A percentile compares a stretch with the other conserved stretches of the same genome.
These are phyloP conservation scores for Oropetium thomaeum DNA, from an alignment of 176 grass and related monocot species.

Conservation along the genomic window DNA sequence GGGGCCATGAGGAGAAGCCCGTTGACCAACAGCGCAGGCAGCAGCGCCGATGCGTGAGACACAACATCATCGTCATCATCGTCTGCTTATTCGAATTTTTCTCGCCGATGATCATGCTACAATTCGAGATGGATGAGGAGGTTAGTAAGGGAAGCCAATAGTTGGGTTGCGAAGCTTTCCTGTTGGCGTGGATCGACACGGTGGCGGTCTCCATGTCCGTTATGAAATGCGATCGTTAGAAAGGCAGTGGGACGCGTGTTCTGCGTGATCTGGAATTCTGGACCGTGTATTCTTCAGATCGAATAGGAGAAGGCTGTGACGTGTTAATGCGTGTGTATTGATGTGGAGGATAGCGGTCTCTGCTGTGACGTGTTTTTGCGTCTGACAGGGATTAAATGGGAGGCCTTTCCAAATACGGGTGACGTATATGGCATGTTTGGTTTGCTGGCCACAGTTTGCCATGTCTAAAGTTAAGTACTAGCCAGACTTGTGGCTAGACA, in stretches of 20 bases:
- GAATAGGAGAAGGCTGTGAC: background rate
- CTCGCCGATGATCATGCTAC: background rate
- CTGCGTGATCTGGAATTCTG: background rate
- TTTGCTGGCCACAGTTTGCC: too few relatives aligned
- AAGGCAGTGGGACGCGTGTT: background rate
- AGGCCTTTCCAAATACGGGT: too few relatives aligned
- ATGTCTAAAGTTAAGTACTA: too few relatives aligned
- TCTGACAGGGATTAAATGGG: too few relatives aligned
- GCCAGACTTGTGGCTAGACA: too few relatives aligned
- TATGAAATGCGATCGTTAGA: background rate
- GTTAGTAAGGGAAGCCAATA: background rate
- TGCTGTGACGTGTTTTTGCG: background rate
- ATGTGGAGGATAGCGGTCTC: too few relatives aligned
- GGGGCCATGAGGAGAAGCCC: background rate
- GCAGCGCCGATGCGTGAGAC: background rate
- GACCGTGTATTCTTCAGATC: background rate
- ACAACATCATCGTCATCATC: background rate
- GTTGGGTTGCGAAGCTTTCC: background rate
- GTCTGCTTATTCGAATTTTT: background rate
- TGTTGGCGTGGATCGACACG: background rate
- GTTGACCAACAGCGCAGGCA: background rate
- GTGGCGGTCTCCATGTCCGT: background rate
- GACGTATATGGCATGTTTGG: too few relatives aligned
- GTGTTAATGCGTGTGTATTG: background rate
- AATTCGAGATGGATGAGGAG: background rate